Percentiles rank a stretch among this genome's conserved stretches.
phyloP scores from a whole-genome alignment of 805 yeast genomes.

The Schwanniomyces vanrijiae region DNA sequence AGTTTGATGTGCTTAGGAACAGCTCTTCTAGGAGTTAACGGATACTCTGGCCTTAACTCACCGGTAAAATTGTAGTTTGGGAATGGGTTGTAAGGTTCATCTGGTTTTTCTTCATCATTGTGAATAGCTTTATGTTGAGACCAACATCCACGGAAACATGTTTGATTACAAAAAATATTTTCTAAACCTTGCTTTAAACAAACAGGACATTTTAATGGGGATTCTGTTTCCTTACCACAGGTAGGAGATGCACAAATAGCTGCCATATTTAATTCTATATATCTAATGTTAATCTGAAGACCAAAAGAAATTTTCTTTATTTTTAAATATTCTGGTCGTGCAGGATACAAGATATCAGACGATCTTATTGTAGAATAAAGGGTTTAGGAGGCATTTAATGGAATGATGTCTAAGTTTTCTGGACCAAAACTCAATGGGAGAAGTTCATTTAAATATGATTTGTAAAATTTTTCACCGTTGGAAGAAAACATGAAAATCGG shows the following conservation, averaged over 20 bases:
- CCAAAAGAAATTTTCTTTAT: background rate
- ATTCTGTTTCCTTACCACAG: slow-evolving; percentile 80
- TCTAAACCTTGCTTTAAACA: slow-evolving; percentile 73
- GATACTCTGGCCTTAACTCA: slow-evolving; percentile 72
- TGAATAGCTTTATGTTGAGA: slow-evolving; percentile 75
- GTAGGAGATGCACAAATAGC: slow-evolving; percentile 68
- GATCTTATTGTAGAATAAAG: no score
- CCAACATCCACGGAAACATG: slow-evolving; percentile 77
- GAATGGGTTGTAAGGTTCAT: slow-evolving; percentile 75
- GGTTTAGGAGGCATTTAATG: background rate
- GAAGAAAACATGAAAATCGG: slow-evolving; percentile 70
- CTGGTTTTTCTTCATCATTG: slow-evolving; percentile 49
- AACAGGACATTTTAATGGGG: slow-evolving; percentile 84
- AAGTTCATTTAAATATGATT: slow-evolving; percentile 57
- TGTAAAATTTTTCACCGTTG: slow-evolving; percentile 44
- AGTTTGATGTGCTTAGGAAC: slow-evolving; percentile 69
- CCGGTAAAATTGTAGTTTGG: slow-evolving; percentile 79
- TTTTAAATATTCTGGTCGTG: slow-evolving; percentile 1
- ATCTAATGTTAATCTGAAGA: background rate
- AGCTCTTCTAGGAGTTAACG: slow-evolving; percentile 67
- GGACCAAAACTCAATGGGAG: slow-evolving; percentile 90
- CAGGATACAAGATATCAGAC: background rate
- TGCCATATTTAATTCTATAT: slow-evolving; percentile 10
- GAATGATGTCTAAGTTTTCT: slow-evolving; percentile 43
- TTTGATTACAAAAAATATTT: slow-evolving; percentile 76